Evolutionary conservation across 1,139 yeast genomes (phyloP), one percentile per base, ranked within the genome.

Genomic region (Blastobotrys niveus): DNA sequence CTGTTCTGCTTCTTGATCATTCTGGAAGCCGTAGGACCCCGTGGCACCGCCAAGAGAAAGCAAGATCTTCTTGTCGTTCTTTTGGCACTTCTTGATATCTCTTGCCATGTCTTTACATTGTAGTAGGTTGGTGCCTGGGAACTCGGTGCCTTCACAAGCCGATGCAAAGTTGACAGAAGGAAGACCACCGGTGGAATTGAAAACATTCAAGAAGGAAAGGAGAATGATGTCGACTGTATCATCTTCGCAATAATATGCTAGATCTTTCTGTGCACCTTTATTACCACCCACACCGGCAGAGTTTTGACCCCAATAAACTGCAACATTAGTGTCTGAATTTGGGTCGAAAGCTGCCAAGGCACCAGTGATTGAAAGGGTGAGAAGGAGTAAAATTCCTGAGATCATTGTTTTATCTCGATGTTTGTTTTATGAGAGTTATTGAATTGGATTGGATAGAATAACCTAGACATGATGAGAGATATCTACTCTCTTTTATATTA

Each of bases 281-380:
- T 49, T 4, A n/a, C n/a, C n/a, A n/a, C n/a, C n/a, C n/a, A n/a
- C 45, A 12, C 87, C 87, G 24, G 78, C 83, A 12, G 94, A 80
- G 58, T 80, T 79, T 65, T 88, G 96, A 39, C 96, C 96, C 96
- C 96, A 88, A 65, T 87, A 87, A 7, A 85, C 73, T 20, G 82
- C 95, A 39, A 86, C 78, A 55, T 84, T 83, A 39, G 18, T 12
- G 26, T n/a, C 14, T 31, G 17, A 6, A 6, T 22, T 35, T 42
- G 43, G 43, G 40, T 52, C 48, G 24, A 45, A 36, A n/a, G n/a
- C n/a, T n/a, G n/a, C n/a, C n/a, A n/a, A n/a, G n/a, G n/a, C n/a
- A n/a, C n/a, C n/a, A n/a, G n/a, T n/a, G n/a, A n/a, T n/a, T n/a
- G n/a, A n/a, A n/a, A n/a, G n/a, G n/a, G n/a, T n/a, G n/a, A n/a